Evolutionary conservation across 2,329 filamentous ascomycete species (phyloP).

Genomic region (Hymenoscyphus fraxineus): DNA sequence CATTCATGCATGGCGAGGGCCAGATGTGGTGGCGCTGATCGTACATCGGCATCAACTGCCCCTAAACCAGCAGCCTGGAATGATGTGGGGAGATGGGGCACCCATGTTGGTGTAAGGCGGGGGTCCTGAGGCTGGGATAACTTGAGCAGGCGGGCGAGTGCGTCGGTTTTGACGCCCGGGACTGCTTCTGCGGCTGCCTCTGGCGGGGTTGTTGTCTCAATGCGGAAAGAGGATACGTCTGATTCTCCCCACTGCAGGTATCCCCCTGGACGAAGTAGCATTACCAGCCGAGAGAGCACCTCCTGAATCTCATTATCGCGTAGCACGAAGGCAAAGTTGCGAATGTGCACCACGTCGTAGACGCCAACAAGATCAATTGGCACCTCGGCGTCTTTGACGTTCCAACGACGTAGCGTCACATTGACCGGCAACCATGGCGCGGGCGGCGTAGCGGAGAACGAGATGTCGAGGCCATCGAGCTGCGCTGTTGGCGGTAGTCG

Average conservation of each 20-base stretch:
- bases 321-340: slow-evolving; percentile 2
- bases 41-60: background rate
- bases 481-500: background rate
- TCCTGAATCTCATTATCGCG: background rate
- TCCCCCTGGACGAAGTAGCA: background rate
- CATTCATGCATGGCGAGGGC: slow-evolving; percentile 4
- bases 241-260: slow-evolving; percentile 4
- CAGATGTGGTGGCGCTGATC: background rate
- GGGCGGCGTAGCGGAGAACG: background rate
- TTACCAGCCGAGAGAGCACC: background rate
- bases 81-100: background rate
- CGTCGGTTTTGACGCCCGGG: slow-evolving; percentile 2
- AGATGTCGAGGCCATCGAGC: slow-evolving; percentile 3
- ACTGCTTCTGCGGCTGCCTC: too few relatives aligned
- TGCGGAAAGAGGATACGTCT: background rate
- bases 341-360: slow-evolving; percentile 4
- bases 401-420: slow-evolving; percentile 1
- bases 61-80: background rate
- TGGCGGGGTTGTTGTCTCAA: background rate
- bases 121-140: background rate
- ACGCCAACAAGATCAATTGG: background rate
- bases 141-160: background rate
- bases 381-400: background rate
- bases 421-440: background rate
- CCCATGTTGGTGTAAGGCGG: background rate